phyloP scores from a whole-genome alignment of 192 early-diverging fungal species.

The Backusella mclennaniae region DNA sequence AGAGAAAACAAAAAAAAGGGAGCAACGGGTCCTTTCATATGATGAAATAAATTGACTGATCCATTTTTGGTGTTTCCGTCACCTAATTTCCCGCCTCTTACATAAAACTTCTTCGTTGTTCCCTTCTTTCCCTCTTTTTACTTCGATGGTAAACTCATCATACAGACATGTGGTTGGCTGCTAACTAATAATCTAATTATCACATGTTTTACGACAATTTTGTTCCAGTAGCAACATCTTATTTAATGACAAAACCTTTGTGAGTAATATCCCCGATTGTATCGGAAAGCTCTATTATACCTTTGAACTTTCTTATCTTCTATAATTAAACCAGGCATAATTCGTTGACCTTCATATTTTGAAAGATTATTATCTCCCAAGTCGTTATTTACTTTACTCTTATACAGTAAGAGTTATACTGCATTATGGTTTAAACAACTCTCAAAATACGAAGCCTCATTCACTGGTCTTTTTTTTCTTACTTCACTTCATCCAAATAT shows the following conservation, averaged over 20 bases:
- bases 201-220: not conserved
- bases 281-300: slow-evolving; percentile 2
- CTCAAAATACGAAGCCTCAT: too few relatives aligned
- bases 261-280: not conserved
- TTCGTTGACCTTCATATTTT: not conserved
- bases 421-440: too few relatives aligned
- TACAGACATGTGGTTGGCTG: not conserved
- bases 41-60: slow-evolving; percentile 1
- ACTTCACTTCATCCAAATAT: not conserved
- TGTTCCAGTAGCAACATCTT: not conserved
- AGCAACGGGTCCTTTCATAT: slow-evolving; percentile 16
- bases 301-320: not conserved
- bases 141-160: not conserved
- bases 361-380: not conserved
- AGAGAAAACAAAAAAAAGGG: slow-evolving; percentile 4
- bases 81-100: slow-evolving; percentile 13
- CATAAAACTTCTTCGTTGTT: slow-evolving; percentile 4
- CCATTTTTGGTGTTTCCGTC: slow-evolving; percentile 11
- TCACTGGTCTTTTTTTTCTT: not conserved
- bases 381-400: not conserved
- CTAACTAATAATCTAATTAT: not conserved
- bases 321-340: not conserved
- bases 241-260: not conserved
- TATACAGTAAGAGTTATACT: not conserved
- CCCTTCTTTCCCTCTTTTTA: slow-evolving; percentile 2